A percentile compares a stretch with the other conserved stretches of the same genome.
Conservation (phyloP, 2,329 filamentous ascomycete genomes). For the Paraphaeosphaeria minitans region DNA sequence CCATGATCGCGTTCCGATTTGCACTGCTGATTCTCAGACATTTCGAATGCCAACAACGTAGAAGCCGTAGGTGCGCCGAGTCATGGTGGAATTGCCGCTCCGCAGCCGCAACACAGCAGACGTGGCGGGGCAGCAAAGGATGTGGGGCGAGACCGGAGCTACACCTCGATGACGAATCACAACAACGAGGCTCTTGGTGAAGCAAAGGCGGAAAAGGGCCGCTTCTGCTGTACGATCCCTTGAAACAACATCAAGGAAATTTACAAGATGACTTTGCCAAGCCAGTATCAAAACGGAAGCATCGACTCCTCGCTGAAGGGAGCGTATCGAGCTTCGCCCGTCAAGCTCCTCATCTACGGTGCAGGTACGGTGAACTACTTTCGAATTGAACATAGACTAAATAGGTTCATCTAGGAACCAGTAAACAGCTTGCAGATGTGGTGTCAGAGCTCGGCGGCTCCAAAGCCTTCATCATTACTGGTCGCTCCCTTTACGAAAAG, state of each 20-base stretch:
- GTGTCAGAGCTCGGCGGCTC: slow-evolving; percentile 44
- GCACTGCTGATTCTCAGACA: slow-evolving; percentile 12
- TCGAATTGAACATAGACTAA: not conserved
- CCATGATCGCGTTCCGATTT: slow-evolving; percentile 24
- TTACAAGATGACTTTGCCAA: slow-evolving; percentile 38
- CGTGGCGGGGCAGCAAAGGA: slow-evolving; percentile 36
- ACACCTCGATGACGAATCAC: slow-evolving; percentile 38
- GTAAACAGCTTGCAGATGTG: slow-evolving; percentile 38
- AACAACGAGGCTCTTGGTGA: slow-evolving; percentile 2
- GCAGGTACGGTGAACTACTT: slow-evolving; percentile 24
- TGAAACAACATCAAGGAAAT: not conserved
- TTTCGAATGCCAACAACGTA: slow-evolving; percentile 7
- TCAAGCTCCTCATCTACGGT: slow-evolving; percentile 47
- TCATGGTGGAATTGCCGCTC: slow-evolving; percentile 29
- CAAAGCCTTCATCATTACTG: slow-evolving; percentile 63
- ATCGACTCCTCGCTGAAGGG: slow-evolving; percentile 41
- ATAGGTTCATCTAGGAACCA: slow-evolving; percentile 30
- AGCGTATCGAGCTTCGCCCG: slow-evolving; percentile 43
- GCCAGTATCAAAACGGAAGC: slow-evolving; percentile 41
- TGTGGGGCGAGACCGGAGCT: slow-evolving; percentile 38
- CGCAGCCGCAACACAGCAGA: slow-evolving; percentile 18
- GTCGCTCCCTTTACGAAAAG: slow-evolving; percentile 59
- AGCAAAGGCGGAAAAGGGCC: slow-evolving; percentile 9
- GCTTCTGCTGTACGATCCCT: not conserved
- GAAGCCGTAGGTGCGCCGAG: slow-evolving; percentile 6